Conservation (phyloP, 345 rosid species). For the Eucalyptus erythrocorys region DNA sequence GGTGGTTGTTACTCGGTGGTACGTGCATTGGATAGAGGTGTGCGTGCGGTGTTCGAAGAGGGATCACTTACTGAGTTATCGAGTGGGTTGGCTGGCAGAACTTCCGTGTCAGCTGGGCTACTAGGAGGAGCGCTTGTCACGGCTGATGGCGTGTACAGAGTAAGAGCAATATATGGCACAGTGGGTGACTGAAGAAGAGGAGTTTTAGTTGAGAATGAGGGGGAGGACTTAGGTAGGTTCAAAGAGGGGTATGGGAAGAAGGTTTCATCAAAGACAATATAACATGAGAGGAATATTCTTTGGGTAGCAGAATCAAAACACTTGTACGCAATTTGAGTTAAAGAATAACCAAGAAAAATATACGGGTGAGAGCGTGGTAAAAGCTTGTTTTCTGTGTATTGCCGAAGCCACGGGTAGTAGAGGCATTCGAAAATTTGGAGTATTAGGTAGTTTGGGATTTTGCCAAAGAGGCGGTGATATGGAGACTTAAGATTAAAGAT, state of each 20-base stretch:
- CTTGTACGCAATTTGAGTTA: not conserved
- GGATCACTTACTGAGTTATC: not conserved
- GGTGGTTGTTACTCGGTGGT: not conserved
- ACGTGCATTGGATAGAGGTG: not conserved
- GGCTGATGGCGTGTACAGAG: not conserved
- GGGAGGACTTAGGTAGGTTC: not conserved
- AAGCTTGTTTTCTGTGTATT: not conserved
- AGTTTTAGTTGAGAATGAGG: not conserved
- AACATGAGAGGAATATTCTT: not conserved
- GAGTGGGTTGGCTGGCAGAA: not conserved
- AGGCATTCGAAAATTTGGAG: too few relatives aligned
- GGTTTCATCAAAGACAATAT: not conserved
- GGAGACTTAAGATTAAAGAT: too few relatives aligned
- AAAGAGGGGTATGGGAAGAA: not conserved
- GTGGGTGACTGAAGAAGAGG: not conserved
- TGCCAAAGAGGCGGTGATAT: too few relatives aligned
- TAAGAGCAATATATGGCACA: not conserved
- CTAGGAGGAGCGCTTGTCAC: too few relatives aligned
- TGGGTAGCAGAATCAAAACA: not conserved
- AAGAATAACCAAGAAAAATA: not conserved
- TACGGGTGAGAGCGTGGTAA: not conserved
- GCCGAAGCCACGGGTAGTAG: too few relatives aligned
- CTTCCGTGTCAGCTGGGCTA: not conserved
- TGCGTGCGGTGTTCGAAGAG: not conserved
- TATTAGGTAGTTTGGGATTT: too few relatives aligned